These are phyloP conservation scores for Chenopodium formosanum DNA, from an alignment of 148 eudicot genomes.

Conservation along the genomic window DNA sequence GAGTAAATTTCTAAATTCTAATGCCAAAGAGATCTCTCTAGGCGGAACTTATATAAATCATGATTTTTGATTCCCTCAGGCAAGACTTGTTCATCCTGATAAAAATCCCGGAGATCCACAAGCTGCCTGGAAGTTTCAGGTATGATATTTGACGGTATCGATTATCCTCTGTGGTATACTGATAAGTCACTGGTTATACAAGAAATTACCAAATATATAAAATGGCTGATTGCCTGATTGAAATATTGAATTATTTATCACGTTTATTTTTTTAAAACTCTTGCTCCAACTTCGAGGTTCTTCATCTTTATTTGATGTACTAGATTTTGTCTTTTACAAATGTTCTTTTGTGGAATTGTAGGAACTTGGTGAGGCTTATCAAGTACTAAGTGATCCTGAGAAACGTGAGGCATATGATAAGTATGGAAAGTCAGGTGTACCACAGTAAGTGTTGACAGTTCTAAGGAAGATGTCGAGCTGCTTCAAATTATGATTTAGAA, in stretches of 20 bases:
- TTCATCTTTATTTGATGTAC: not conserved
- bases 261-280: no score
- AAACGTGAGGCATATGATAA: slow-evolving; percentile 87
- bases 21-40: not conserved
- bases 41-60: not conserved
- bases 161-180: slow-evolving; percentile 1
- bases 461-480: not conserved
- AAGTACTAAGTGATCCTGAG: slow-evolving; percentile 74
- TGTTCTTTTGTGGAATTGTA: slow-evolving; percentile 26
- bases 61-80: slow-evolving; percentile 41
- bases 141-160: slow-evolving; percentile 21
- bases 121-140: slow-evolving; percentile 92
- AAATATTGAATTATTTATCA: no score
- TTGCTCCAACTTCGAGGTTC: not conserved
- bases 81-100: slow-evolving; percentile 90
- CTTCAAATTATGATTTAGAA: not conserved
- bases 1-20: not conserved
- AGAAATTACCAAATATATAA: not conserved
- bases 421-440: slow-evolving; percentile 67
- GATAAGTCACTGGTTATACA: not conserved
- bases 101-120: slow-evolving; percentile 87
- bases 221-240: no score
- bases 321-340: not conserved
- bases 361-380: slow-evolving; percentile 98
- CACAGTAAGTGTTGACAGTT: slow-evolving; percentile 57